These are phyloP conservation scores for Ephemerocybe angulata DNA, from an alignment of 768 basidiomycete species.

Conservation along the genomic window DNA sequence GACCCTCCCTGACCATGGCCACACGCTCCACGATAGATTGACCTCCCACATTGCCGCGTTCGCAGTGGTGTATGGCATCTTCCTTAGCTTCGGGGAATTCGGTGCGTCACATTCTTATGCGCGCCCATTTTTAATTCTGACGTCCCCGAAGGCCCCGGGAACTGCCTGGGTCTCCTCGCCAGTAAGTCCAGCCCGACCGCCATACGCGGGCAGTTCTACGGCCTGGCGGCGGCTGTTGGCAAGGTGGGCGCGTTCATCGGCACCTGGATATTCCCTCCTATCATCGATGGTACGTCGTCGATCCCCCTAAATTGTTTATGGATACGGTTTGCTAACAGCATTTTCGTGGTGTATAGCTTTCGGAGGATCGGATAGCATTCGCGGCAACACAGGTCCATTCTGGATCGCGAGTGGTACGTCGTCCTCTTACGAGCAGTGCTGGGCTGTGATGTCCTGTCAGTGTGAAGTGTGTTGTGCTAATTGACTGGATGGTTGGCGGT, in stretches of 20 bases:
- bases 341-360: constrained; percentile 49
- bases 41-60: constrained; percentile 67
- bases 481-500: constrained; percentile 8
- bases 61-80: constrained; percentile 88
- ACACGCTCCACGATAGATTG: no score
- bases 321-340: no score
- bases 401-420: constrained; percentile 72
- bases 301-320: no score
- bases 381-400: constrained; percentile 82
- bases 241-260: constrained; percentile 84
- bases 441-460: no score
- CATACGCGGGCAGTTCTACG: constrained; percentile 82
- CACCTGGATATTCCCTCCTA: constrained; percentile 72
- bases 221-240: constrained; percentile 79
- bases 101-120: constrained; percentile 38
- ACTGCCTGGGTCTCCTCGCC: constrained; percentile 81
- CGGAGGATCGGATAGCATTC: constrained; percentile 46
- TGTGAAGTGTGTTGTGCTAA: not conserved
- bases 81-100: constrained; percentile 85
- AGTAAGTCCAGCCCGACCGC: constrained; percentile 84
- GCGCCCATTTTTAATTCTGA: not conserved
- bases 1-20: no score
- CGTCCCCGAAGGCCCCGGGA: constrained; percentile 67
- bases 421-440: no score
- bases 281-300: constrained; percentile 49